These are phyloP conservation scores for Exophiala sp. DNA, from an alignment of 2,329 filamentous ascomycete species.

Conservation along the genomic window DNA sequence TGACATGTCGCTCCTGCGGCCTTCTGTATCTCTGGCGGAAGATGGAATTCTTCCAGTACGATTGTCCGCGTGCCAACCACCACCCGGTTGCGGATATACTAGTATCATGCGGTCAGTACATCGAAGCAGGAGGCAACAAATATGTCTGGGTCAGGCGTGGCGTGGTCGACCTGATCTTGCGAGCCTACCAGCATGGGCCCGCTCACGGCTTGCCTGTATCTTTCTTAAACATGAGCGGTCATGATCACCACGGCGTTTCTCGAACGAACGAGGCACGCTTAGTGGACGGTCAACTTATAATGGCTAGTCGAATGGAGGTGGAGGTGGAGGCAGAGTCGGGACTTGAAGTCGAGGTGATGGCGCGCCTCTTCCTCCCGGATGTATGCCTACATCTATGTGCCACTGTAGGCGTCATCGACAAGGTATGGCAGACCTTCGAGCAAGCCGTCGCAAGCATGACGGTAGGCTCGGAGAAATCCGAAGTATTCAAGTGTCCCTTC, in stretches of 20 bases:
- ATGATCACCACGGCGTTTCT: conserved; percentile 2
- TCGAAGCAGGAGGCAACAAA: conserved; percentile 4
- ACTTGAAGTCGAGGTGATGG: conserved; percentile 4
- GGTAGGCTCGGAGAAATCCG: conserved; percentile 10
- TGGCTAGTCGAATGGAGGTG: conserved; percentile 14
- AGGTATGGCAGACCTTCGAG: conserved; percentile 11
- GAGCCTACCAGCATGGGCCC: conserved; percentile 16
- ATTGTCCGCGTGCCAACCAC: conserved; percentile 13
- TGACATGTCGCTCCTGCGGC: conserved; percentile 17
- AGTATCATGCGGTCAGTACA: conserved; percentile 7
- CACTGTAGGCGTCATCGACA: background rate
- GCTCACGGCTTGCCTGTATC: conserved; percentile 8
- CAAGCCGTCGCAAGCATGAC: conserved; percentile 10
- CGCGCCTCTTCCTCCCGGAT: background rate
- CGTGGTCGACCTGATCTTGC: conserved; percentile 18
- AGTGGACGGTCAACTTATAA: conserved; percentile 19
- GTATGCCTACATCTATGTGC: conserved; percentile 8
- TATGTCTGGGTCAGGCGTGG: conserved; percentile 3
- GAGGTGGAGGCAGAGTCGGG: conserved; percentile 5
- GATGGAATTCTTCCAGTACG: conserved; percentile 5
- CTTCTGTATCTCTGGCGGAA: conserved; percentile 16
- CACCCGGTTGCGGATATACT: conserved; percentile 9
- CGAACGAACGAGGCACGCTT: conserved; percentile 13
- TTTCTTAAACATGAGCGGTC: conserved; percentile 11
- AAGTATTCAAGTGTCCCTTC: conserved; percentile 19